These are phyloP conservation scores for Globisporangium apiculatum DNA, from an alignment of 352 stramenopile species.

Conservation along the genomic window DNA sequence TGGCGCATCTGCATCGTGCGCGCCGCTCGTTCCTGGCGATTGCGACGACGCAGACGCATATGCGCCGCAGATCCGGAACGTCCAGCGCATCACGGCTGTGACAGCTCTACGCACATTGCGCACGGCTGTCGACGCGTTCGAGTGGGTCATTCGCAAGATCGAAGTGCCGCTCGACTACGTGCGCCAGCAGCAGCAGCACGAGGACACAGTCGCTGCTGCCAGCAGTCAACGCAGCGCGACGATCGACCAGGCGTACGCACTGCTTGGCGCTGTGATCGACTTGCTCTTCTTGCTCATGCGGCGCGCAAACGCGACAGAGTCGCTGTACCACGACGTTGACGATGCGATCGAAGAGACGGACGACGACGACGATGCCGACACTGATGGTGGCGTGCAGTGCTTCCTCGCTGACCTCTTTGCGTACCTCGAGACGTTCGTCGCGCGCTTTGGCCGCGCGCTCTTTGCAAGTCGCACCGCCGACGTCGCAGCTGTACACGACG, in stretches of 20 bases:
- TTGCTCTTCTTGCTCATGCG: slow-evolving; percentile 54
- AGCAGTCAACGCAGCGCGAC: slow-evolving; percentile 4
- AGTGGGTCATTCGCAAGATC: slow-evolving; percentile 38
- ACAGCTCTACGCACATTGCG: slow-evolving; percentile 32
- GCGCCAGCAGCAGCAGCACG: neutral
- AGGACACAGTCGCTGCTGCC: neutral
- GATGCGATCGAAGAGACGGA: slow-evolving; percentile 16
- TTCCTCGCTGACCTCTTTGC: slow-evolving; percentile 42
- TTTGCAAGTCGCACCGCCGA: slow-evolving; percentile 43
- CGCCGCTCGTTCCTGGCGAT: neutral
- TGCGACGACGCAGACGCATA: slow-evolving; percentile 10
- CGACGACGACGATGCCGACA: slow-evolving; percentile 1
- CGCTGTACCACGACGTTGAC: slow-evolving; percentile 19
- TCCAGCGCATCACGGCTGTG: slow-evolving; percentile 33
- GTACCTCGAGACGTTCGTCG: slow-evolving; percentile 41
- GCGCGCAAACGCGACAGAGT: slow-evolving; percentile 36
- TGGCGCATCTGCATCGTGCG: neutral
- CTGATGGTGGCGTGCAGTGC: slow-evolving; percentile 9
- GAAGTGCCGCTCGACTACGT: slow-evolving; percentile 23
- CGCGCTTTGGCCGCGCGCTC: slow-evolving; percentile 42
- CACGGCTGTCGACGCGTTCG: slow-evolving; percentile 47
- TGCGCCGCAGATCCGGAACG: slow-evolving; percentile 22
- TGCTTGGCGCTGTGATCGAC: slow-evolving; percentile 45
- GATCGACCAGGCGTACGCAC: slow-evolving; percentile 32
- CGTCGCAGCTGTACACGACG: slow-evolving; percentile 47